Evolutionary conservation across 345 rosid genomes (phyloP).

Genomic region (Acer campestre): DNA sequence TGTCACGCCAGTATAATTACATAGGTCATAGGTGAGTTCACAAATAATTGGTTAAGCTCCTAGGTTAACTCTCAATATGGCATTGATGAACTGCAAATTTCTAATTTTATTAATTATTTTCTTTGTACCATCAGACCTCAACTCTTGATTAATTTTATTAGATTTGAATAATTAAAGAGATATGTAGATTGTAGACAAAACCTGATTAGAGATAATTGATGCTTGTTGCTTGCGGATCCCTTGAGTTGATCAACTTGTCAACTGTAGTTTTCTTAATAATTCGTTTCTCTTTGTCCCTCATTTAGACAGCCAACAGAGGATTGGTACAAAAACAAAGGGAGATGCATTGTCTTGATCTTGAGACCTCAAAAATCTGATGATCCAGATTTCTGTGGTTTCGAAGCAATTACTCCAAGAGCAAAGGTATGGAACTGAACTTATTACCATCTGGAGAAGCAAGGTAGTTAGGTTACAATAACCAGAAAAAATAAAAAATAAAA

Average conservation of each 20-base stretch:
- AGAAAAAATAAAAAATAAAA: too few relatives aligned
- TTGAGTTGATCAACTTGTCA: not conserved
- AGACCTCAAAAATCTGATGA: slow-evolving; percentile 62
- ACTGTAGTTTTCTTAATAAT: not conserved
- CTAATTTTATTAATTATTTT: too few relatives aligned
- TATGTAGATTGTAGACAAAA: not conserved
- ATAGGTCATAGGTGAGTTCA: too few relatives aligned
- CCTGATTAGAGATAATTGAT: not conserved
- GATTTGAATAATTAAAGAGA: not conserved
- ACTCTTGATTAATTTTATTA: not conserved
- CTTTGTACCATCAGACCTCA: too few relatives aligned
- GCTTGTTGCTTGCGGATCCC: too few relatives aligned
- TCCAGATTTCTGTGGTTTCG: slow-evolving; percentile 70
- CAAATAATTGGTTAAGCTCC: too few relatives aligned
- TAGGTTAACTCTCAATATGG: too few relatives aligned
- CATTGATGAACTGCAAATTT: too few relatives aligned
- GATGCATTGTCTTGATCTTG: slow-evolving; percentile 55
- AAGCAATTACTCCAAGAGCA: slow-evolving; percentile 81
- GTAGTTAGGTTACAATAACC: too few relatives aligned
- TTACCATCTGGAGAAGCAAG: too few relatives aligned
- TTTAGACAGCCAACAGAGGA: slow-evolving; percentile 66
- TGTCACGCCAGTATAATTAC: too few relatives aligned
- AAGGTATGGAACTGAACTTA: slow-evolving; percentile 39
- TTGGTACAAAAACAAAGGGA: slow-evolving; percentile 84
- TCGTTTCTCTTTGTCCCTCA: not conserved